Conservation (phyloP, 306 rosid genomes). For the Malus sylvestris region DNA sequence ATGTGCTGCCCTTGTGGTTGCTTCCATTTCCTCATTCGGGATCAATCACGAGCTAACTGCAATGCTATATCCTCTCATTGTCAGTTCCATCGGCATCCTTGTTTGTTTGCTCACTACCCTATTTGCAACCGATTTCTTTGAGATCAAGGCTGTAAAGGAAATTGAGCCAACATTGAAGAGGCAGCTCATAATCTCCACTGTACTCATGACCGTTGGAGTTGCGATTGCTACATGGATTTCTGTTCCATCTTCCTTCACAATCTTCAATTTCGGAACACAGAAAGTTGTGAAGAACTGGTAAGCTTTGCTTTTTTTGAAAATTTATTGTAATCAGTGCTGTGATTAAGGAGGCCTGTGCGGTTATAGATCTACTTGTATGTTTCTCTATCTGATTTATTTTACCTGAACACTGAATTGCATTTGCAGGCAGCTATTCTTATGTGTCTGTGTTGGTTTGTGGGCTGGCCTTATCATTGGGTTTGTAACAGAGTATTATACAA, state of each 20-base stretch:
- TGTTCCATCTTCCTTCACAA: slow-evolving; percentile 84
- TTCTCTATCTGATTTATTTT: background rate
- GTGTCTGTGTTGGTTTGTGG: slow-evolving; percentile 93
- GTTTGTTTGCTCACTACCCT: slow-evolving; percentile 88
- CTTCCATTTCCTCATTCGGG: slow-evolving; percentile 95
- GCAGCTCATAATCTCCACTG: slow-evolving; percentile 80
- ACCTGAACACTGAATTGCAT: background rate
- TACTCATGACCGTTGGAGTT: slow-evolving; percentile 71
- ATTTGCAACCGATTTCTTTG: slow-evolving; percentile 88
- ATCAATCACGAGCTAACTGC: slow-evolving; percentile 75
- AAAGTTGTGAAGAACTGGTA: slow-evolving; percentile 77
- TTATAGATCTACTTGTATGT: background rate
- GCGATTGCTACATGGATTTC: slow-evolving; percentile 71
- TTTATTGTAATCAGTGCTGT: background rate
- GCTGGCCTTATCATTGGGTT: slow-evolving; percentile 95
- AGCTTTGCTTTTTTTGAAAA: slow-evolving; percentile 4
- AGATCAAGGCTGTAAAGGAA: slow-evolving; percentile 88
- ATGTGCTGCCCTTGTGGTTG: slow-evolving; percentile 97
- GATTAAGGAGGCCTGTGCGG: background rate
- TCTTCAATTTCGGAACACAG: slow-evolving; percentile 76
- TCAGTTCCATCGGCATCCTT: slow-evolving; percentile 84
- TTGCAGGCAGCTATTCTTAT: slow-evolving; percentile 85
- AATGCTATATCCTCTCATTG: slow-evolving; percentile 76
- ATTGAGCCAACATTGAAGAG: slow-evolving; percentile 89
- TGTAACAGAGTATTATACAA: slow-evolving; percentile 86